Evolutionary conservation across 768 basidiomycete genomes (phyloP), one percentile per base, ranked within the genome.

Genomic region (Coprinopsis cinerea): DNA sequence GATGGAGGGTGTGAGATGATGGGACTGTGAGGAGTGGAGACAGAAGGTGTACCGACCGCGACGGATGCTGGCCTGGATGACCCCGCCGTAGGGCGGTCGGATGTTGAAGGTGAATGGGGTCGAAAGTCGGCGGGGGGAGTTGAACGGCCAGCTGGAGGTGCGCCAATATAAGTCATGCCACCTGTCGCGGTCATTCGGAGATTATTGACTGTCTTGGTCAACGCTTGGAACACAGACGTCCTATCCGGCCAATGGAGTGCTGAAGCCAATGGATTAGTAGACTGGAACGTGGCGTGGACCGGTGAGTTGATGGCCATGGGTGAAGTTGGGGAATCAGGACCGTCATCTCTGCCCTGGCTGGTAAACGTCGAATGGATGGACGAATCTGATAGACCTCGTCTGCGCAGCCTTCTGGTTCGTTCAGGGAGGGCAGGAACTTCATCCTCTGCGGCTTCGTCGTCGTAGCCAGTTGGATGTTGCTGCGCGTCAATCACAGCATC

Each of bases 311-410:
- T 5, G 60, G 60, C n/a, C 0, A 54, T 45, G 10, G 58, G 57
- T 6, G 48, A 51, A 25, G 48, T 37, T 4, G 49, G 48, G 15
- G 57, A 43, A n/a, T 44, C 25, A 11, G 53, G 45, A 13, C 24
- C 22, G 25, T 23, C 46, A 25, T 70, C 67, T n/a, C 71, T 72
- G 3, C 64, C 70, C 42, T 86, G 78, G 48, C 67, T 73, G 52
- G 82, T 69, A 66, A 88, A 95, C 0, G 90, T 90, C 3, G 90
- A 86, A 53, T 83, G 88, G 53, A 97, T 92, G 1, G 91, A 94
- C 0, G 92, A 94, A 63, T 97, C 95, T 1, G 89, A 92, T 44
- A 96, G 65, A 1, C 92, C 92, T 47, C 94, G 78, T 24, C 85
- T 77, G 32, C 81, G 79, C 5, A 93, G 70, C 15, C 83, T 81